Conservation (phyloP, 2,329 filamentous ascomycete genomes). For the Pseudogymnoascus pannorum region DNA sequence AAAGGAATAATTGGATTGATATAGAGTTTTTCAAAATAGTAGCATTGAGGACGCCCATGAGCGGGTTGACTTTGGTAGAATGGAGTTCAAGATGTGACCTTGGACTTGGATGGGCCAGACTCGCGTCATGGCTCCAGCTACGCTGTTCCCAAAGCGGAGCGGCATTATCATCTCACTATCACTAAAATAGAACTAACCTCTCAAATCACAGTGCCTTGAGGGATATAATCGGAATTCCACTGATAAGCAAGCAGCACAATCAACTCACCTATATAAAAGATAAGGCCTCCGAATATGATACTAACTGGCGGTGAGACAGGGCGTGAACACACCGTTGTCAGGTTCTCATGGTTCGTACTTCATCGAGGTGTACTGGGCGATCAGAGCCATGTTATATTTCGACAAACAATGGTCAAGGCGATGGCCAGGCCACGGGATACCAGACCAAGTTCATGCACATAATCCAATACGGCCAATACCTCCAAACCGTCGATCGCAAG, state of each 20-base stretch:
- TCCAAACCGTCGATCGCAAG: neutral
- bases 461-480: conserved; percentile 4
- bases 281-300: conserved; percentile 1
- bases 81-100: conserved; percentile 3
- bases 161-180: neutral
- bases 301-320: neutral
- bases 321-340: neutral
- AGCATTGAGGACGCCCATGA: neutral
- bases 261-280: neutral
- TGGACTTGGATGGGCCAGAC: conserved; percentile 5
- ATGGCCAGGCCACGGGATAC: neutral
- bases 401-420: neutral
- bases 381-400: neutral
- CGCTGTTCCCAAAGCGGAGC: conserved; percentile 6
- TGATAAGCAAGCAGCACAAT: conserved; percentile 1
- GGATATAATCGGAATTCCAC: neutral
- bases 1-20: neutral
- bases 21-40: neutral
- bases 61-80: neutral
- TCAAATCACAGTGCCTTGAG: neutral
- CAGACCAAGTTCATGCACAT: conserved; percentile 2
- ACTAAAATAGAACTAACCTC: conserved; percentile 5
- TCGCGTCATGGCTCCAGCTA: conserved; percentile 7
- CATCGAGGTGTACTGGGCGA: neutral
- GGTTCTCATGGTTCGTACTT: neutral